Evolutionary conservation across 257 asterid genomes (phyloP), one percentile per base, ranked within the genome.

Genomic region (Ehretia macrophylla): DNA sequence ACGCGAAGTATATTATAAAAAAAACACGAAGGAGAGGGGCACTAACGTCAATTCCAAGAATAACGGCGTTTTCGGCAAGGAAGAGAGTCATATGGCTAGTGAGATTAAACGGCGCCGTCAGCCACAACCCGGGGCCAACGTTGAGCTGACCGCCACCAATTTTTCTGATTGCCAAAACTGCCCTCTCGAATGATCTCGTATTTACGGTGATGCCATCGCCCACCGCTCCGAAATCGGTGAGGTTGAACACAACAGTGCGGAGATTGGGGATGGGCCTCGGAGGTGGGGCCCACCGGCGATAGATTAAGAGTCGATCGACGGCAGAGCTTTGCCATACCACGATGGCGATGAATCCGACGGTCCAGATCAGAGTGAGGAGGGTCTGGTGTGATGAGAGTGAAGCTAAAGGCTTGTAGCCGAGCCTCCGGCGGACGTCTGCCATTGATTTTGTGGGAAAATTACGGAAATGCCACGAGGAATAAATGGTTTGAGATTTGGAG

Each of bases 141-240:
- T 90, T 90, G 42, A 90, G 96, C 90, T 90, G 97, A 10, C 97
- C 97, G 0, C 96, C 96, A 51, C 97, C 97, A 6, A 72, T 80
- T 56, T 62, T 76, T 54, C 64, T 76, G 16, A 90, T 81, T 57
- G 79, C 88, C 65, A 69, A 78, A n/a, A 90, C 61, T 20, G 96
- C 97, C 75, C 62, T 78, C 79, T 87, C 85, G 58, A 90, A 90
- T 6, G 95, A 85, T 53, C 60, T 62, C 0, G 97, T 90, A 63
- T 90, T 90, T 0, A 90, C 11, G 17, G 90, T 82, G 40, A 74
- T 70, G 62, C 97, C 97, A 68, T 90, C 95, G 14, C 96, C 97
- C 21, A 86, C 86, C 32, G 95, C 97, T 58, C 96, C 95, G 69
- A 84, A 90, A 72, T 87, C 95, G 32, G 81, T 76, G 56, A 90